Evolutionary conservation across 2,329 filamentous ascomycete species (phyloP).

Genomic region (Conoideocrella luteorostrata): DNA sequence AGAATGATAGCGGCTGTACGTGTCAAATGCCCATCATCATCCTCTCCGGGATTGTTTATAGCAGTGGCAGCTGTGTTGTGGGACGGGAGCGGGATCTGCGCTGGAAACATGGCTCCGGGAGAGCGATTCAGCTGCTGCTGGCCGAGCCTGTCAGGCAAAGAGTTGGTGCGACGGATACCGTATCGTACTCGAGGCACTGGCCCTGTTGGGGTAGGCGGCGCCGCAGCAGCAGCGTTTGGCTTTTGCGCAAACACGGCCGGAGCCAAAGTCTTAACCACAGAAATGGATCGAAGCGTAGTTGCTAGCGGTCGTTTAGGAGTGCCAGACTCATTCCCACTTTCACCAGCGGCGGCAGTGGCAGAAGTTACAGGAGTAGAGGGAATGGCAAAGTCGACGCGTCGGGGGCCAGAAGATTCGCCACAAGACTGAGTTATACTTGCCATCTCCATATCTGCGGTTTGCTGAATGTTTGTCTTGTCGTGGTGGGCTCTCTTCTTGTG

Average conservation of each 20-base stretch:
- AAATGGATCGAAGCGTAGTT: conserved; percentile 49
- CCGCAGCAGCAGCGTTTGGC: conserved; percentile 18
- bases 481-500: conserved; percentile 28
- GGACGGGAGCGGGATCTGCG: conserved; percentile 35
- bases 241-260: conserved; percentile 62
- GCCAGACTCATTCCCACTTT: conserved; percentile 16
- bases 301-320: conserved; percentile 40
- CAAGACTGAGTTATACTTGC: too few relatives aligned
- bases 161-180: conserved; percentile 67
- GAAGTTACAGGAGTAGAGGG: conserved; percentile 16
- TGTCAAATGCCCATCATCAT: conserved; percentile 42
- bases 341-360: conserved; percentile 19
- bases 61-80: conserved; percentile 23
- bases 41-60: conserved; percentile 22
- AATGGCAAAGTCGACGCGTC: conserved; percentile 54
- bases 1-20: conserved; percentile 53
- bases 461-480: conserved; percentile 38
- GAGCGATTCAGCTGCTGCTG: conserved; percentile 33
- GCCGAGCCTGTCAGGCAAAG: conserved; percentile 63
- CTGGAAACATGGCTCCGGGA: conserved; percentile 44
- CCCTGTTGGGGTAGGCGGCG: conserved; percentile 28
- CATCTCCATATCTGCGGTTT: conserved; percentile 25
- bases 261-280: conserved; percentile 57
- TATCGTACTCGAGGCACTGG: conserved; percentile 52
- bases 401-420: conserved; percentile 26